Evolutionary conservation across 116 monocot species (phyloP).

Genomic region (Trichopus zeylanicus): DNA sequence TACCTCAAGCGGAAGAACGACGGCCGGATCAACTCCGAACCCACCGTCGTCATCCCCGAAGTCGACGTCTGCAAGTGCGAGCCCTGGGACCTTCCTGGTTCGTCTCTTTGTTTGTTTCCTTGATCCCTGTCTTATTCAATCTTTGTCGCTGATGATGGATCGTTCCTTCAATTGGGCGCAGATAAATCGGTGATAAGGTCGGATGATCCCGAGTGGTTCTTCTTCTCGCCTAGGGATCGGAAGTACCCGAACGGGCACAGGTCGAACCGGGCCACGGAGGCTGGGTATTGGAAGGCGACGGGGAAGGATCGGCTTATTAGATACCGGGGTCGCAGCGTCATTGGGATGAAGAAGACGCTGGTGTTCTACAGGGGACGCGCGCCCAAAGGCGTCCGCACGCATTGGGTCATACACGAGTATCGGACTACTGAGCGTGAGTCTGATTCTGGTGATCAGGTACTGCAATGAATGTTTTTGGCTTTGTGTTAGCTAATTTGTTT

Average conservation of each 20-base stretch:
- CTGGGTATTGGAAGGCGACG: slow-evolving; percentile 79
- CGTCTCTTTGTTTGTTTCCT: neutral
- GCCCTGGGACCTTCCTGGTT: slow-evolving; percentile 80
- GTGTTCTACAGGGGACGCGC: slow-evolving; percentile 60
- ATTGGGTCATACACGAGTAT: slow-evolving; percentile 82
- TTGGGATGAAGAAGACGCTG: slow-evolving; percentile 73
- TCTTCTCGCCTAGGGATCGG: slow-evolving; percentile 54
- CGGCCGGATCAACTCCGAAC: slow-evolving; percentile 23
- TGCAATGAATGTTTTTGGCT: no score
- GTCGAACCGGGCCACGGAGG: slow-evolving; percentile 60
- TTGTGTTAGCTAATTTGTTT: no score
- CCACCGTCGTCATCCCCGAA: slow-evolving; percentile 30
- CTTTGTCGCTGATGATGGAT: neutral
- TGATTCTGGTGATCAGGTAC: slow-evolving; percentile 56
- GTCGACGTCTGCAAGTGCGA: slow-evolving; percentile 62
- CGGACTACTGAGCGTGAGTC: slow-evolving; percentile 55
- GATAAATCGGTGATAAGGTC: slow-evolving; percentile 21
- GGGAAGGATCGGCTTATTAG: slow-evolving; percentile 63
- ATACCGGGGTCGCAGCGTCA: slow-evolving; percentile 18
- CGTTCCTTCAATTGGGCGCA: neutral
- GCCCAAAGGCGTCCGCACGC: slow-evolving; percentile 45
- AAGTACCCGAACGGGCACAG: slow-evolving; percentile 70
- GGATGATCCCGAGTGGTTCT: slow-evolving; percentile 60
- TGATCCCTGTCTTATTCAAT: neutral
- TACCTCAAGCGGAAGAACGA: slow-evolving; percentile 65